These are phyloP conservation scores for Fragosphaeria purpurea DNA, from an alignment of 2,329 filamentous ascomycete genomes.

Conservation along the genomic window DNA sequence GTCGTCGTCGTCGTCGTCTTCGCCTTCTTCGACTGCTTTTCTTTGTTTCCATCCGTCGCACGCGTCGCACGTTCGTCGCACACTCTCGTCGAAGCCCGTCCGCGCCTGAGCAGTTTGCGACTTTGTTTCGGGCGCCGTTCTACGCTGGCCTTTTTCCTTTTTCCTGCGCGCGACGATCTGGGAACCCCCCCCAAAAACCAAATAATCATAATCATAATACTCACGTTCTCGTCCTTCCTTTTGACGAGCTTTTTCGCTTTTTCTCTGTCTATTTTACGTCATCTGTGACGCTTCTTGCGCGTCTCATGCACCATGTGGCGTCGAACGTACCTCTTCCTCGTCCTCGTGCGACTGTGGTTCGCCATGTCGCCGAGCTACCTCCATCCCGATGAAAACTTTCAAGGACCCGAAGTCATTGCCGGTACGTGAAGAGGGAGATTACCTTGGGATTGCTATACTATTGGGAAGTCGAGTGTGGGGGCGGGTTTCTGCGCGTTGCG, in stretches of 20 bases:
- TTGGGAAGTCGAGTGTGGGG: no score
- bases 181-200: no score
- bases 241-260: background rate
- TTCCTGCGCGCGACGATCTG: no score
- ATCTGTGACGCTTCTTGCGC: conserved; percentile 6
- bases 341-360: conserved; percentile 85
- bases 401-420: conserved; percentile 93
- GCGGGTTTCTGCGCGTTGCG: background rate
- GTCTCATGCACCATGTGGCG: conserved; percentile 61
- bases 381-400: conserved; percentile 97
- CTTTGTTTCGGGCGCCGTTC: no score
- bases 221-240: background rate
- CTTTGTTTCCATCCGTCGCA: background rate
- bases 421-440: conserved; percentile 46
- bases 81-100: no score
- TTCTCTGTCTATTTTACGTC: background rate
- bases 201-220: no score
- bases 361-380: conserved; percentile 91
- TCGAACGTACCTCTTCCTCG: conserved; percentile 73
- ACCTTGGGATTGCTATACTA: no score
- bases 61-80: no score
- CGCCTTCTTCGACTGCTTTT: background rate
- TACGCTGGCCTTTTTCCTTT: no score
- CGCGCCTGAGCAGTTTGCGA: no score
- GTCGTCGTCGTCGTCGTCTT: background rate